Conservation (phyloP, 495 filamentous ascomycete species). For the Aspergillus ellipticus region DNA sequence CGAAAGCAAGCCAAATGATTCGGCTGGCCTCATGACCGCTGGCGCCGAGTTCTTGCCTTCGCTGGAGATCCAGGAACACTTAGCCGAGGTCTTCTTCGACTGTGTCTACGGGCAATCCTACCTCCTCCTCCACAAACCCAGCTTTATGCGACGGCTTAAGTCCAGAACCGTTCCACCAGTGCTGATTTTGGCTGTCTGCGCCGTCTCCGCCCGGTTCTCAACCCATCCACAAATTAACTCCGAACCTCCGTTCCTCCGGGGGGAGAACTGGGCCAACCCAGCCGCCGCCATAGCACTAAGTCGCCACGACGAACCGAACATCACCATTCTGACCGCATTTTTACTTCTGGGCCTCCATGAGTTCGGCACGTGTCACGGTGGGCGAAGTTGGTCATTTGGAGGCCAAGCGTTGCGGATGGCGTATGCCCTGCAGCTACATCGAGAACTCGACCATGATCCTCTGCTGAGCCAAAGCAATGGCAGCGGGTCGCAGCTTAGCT, state of each 20-base stretch:
- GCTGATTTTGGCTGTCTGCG: constrained; percentile 85
- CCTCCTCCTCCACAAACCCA: constrained; percentile 93
- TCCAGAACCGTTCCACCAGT: constrained; percentile 74
- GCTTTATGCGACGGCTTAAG: constrained; percentile 82
- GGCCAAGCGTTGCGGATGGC: constrained; percentile 96
- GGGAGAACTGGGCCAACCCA: constrained; percentile 82
- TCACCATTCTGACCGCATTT: constrained; percentile 87
- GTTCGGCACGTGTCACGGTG: constrained; percentile 95
- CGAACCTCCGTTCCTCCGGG: constrained; percentile 83
- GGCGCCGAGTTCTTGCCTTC: constrained; percentile 81
- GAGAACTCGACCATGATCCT: constrained; percentile 86
- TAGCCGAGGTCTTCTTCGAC: constrained; percentile 94
- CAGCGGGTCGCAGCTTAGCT: constrained; percentile 66
- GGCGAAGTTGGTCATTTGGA: constrained; percentile 90
- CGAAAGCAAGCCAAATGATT: constrained; percentile 60
- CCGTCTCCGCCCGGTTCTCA: constrained; percentile 91
- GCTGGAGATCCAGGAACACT: constrained; percentile 87
- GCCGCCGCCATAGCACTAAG: constrained; percentile 80
- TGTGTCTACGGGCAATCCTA: constrained; percentile 95
- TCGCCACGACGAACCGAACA: constrained; percentile 91
- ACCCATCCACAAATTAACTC: constrained; percentile 82
- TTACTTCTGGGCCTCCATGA: constrained; percentile 88
- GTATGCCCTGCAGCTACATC: constrained; percentile 89
- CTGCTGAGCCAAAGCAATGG: constrained; percentile 55
- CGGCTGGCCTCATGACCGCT: constrained; percentile 68